Percentiles rank a stretch among this genome's conserved stretches.
phyloP scores from a whole-genome alignment of 202 grass and related monocot genomes.

The Alloteropsis angusta region DNA sequence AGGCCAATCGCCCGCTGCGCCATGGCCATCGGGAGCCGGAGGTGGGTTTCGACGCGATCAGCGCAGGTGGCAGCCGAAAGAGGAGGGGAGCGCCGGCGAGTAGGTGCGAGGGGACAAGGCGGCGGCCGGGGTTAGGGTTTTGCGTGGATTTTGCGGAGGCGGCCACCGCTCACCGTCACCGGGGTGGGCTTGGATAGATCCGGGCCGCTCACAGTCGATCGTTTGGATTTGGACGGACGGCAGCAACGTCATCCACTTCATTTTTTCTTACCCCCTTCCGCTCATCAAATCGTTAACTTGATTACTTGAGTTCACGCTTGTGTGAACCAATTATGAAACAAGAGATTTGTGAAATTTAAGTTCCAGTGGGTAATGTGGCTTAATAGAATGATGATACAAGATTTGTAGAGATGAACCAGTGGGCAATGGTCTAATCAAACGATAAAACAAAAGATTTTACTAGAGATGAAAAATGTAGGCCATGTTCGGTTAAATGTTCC shows the following conservation, averaged over 20 bases:
- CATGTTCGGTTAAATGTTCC: too few relatives aligned
- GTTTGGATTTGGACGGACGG: background rate
- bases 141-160: background rate
- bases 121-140: constrained; percentile 29
- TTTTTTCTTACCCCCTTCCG: too few relatives aligned
- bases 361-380: too few relatives aligned
- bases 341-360: too few relatives aligned
- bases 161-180: background rate
- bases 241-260: background rate
- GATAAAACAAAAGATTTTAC: too few relatives aligned
- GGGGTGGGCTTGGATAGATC: background rate
- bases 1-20: constrained; percentile 16
- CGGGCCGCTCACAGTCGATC: background rate
- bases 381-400: too few relatives aligned
- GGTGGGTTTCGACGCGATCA: background rate
- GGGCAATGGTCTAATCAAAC: too few relatives aligned
- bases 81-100: background rate
- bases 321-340: too few relatives aligned
- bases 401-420: too few relatives aligned
- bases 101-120: background rate
- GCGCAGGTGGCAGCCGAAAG: background rate
- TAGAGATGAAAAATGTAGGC: too few relatives aligned
- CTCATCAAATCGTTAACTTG: background rate
- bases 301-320: background rate
- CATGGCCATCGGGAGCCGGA: background rate